These are phyloP conservation scores for Ceratopteris richardii DNA, from an alignment of 75 land plant species.

Conservation along the genomic window DNA sequence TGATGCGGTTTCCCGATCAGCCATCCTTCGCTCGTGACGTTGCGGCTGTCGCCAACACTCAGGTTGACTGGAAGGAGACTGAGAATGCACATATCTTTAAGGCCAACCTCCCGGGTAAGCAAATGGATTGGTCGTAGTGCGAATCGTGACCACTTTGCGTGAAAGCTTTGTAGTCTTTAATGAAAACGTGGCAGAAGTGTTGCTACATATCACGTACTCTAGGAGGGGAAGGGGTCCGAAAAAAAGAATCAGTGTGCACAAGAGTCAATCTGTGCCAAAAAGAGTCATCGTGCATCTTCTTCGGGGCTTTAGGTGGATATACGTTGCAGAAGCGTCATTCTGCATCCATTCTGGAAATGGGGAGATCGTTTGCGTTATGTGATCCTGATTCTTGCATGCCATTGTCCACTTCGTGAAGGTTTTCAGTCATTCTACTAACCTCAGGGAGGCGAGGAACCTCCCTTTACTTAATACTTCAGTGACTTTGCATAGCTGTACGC, in stretches of 20 bases:
- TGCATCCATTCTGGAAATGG: no score
- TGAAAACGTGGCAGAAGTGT: neutral
- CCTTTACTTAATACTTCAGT: no score
- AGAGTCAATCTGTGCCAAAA: neutral
- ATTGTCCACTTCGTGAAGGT: no score
- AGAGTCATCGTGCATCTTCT: neutral
- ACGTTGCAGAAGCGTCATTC: no score
- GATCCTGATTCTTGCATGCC: no score
- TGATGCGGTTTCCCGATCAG: neutral
- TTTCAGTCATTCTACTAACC: no score
- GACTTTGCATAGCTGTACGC: no score
- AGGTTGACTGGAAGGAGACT: constrained; percentile 19
- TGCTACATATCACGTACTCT: neutral
- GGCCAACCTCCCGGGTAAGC: constrained; percentile 21
- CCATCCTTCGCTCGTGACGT: no score
- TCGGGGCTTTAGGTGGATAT: no score
- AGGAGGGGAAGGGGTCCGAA: neutral
- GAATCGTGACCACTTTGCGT: no score
- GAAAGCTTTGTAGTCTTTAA: neutral
- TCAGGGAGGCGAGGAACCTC: no score
- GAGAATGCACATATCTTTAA: constrained; percentile 16
- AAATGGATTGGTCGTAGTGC: neutral
- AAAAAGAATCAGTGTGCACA: neutral
- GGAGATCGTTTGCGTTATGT: no score
- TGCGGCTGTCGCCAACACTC: constrained; percentile 10